A percentile compares a stretch with the other conserved stretches of the same genome.
Evolutionary conservation across 2,329 filamentous ascomycete species (phyloP).

Genomic region (Ophiognomonia clavigignenti-juglandacearum): DNA sequence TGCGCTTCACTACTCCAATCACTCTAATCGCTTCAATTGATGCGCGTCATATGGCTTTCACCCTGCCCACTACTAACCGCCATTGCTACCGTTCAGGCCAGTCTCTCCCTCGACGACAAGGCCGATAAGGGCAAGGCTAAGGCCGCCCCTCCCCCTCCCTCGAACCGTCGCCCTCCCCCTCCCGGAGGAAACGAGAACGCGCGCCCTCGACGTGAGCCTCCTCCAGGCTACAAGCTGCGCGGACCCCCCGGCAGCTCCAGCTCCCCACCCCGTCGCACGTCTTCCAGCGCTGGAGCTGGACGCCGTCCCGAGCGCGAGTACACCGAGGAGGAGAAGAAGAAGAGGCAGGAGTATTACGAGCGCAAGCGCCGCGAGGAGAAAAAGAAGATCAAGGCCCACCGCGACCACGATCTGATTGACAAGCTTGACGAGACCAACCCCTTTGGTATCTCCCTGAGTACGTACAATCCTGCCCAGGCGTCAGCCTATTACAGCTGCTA

Average conservation of each 20-base stretch:
- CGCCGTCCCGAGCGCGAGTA: conserved; percentile 55
- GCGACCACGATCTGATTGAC: conserved; percentile 82
- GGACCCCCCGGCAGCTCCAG: conserved; percentile 27
- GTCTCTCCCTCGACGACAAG: conserved; percentile 62
- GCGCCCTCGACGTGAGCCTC: conserved; percentile 39
- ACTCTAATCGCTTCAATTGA: too few species aligned
- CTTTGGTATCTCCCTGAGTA: conserved; percentile 78
- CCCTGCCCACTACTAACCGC: neutral
- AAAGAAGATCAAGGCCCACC: conserved; percentile 40
- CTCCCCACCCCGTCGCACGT: conserved; percentile 27
- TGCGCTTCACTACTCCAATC: neutral
- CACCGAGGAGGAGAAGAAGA: conserved; percentile 54
- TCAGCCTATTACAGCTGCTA: neutral
- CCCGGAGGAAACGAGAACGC: conserved; percentile 44
- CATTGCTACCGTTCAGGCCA: conserved; percentile 50
- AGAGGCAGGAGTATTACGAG: conserved; percentile 46
- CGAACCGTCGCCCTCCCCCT: conserved; percentile 29
- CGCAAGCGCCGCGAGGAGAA: conserved; percentile 46
- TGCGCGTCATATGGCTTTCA: neutral
- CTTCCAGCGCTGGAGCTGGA: conserved; percentile 45
- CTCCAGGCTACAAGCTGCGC: conserved; percentile 50
- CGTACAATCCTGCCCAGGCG: conserved; percentile 32
- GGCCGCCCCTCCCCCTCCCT: conserved; percentile 28
- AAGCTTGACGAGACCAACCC: conserved; percentile 95
- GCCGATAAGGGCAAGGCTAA: conserved; percentile 44